Evolutionary conservation across 306 rosid genomes (phyloP).

Genomic region (Morella rubra): DNA sequence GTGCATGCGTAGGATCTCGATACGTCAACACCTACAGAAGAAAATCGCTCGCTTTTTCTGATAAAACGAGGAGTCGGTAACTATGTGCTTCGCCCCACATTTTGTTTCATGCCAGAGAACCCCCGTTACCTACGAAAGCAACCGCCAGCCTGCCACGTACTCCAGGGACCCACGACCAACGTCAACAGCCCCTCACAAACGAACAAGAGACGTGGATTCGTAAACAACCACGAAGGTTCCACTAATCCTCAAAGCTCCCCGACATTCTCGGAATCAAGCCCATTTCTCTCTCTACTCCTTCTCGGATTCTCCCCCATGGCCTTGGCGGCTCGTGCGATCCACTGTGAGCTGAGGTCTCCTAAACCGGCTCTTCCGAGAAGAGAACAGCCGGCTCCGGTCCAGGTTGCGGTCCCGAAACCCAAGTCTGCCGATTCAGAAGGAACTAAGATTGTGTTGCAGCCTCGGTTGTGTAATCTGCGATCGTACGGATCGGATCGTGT

Average conservation of each 20-base stretch:
- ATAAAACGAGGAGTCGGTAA: not conserved
- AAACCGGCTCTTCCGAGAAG: slow-evolving; percentile 19
- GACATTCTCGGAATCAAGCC: slow-evolving; percentile 3
- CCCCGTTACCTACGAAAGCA: not conserved
- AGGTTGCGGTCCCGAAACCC: slow-evolving; percentile 41
- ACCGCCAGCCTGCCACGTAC: slow-evolving; percentile 24
- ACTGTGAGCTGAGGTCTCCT: slow-evolving; percentile 36
- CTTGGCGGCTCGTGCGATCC: slow-evolving; percentile 36
- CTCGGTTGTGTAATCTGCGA: slow-evolving; percentile 78
- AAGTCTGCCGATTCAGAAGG: slow-evolving; percentile 43
- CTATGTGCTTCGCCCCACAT: not conserved
- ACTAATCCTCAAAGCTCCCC: not conserved
- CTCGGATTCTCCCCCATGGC: slow-evolving; percentile 37
- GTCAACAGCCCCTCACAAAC: slow-evolving; percentile 3
- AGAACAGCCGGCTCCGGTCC: slow-evolving; percentile 35
- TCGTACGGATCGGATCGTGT: slow-evolving; percentile 69
- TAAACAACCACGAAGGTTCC: slow-evolving; percentile 6
- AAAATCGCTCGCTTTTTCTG: not conserved
- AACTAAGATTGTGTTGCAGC: slow-evolving; percentile 69
- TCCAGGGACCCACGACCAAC: not conserved
- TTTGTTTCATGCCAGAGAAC: not conserved
- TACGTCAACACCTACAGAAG: not conserved
- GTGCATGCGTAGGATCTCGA: not conserved
- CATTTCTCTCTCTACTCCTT: not conserved
- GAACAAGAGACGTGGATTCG: slow-evolving; percentile 29